Conservation (phyloP, 148 eudicot genomes). For the Suaeda aralocaspica region DNA sequence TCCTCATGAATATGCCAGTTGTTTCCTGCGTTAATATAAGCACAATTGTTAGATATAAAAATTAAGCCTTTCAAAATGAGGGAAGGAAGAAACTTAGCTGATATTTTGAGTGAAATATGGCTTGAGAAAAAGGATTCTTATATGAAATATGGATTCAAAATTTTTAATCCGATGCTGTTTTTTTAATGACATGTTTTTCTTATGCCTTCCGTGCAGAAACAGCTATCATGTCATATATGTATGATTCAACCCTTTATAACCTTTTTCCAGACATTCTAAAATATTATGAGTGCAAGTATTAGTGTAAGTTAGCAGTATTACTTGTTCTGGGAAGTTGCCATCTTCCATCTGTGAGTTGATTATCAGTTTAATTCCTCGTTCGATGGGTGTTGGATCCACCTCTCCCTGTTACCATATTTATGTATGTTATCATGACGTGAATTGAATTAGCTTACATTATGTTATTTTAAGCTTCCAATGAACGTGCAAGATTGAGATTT, state of each 20-base stretch:
- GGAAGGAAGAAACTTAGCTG: not conserved
- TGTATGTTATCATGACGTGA: not conserved
- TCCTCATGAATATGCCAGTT: constrained; percentile 36
- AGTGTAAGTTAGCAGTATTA: not conserved
- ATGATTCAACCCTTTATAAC: not conserved
- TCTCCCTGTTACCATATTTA: constrained; percentile 31
- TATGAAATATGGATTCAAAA: not conserved
- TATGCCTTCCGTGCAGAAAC: no score
- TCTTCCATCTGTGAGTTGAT: constrained; percentile 52
- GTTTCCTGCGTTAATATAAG: constrained; percentile 21
- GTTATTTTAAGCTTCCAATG: not conserved
- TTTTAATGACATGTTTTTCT: no score
- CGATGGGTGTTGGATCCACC: constrained; percentile 42
- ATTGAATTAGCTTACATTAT: not conserved
- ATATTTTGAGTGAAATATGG: not conserved
- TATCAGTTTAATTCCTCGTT: constrained; percentile 38
- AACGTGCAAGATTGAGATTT: not conserved
- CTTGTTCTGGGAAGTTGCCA: constrained; percentile 67
- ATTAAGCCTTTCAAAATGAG: not conserved
- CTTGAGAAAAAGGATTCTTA: no score
- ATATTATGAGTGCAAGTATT: no score
- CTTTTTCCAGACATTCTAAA: no score
- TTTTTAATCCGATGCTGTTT: no score
- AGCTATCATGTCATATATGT: no score
- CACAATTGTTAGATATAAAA: not conserved